Conservation (phyloP, 169 alveolate species). For the Fabrea salina region DNA sequence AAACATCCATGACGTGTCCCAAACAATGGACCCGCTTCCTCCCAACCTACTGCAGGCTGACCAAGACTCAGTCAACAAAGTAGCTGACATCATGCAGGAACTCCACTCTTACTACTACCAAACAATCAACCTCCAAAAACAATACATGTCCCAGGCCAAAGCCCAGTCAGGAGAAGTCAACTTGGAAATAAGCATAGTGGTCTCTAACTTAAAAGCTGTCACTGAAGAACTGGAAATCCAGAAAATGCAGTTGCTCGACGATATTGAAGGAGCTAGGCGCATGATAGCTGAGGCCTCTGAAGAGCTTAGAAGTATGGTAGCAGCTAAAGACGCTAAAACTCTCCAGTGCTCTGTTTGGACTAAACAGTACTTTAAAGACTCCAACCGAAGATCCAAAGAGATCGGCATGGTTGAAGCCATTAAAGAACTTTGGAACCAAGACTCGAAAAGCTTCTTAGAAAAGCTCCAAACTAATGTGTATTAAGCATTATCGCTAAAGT, state of each 20-base stretch:
- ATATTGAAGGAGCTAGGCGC: background rate
- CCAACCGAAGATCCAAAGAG: background rate
- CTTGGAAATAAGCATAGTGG: background rate
- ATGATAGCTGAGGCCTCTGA: slow-evolving; percentile 7
- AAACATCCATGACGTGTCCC: background rate
- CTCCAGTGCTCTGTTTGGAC: background rate
- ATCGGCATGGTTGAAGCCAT: background rate
- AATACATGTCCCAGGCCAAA: background rate
- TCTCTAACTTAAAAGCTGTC: background rate
- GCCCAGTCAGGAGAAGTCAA: background rate
- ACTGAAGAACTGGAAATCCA: background rate
- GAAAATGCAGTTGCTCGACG: background rate
- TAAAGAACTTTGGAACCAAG: background rate
- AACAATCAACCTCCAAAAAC: background rate
- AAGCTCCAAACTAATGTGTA: too few species aligned
- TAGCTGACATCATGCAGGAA: background rate
- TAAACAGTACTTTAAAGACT: background rate
- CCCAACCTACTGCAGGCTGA: background rate
- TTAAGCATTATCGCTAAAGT: too few species aligned
- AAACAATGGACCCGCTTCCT: background rate
- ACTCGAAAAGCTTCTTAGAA: too few species aligned
- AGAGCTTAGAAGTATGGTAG: background rate
- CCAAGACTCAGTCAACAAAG: background rate
- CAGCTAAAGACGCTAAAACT: background rate
- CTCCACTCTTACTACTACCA: background rate